These are phyloP conservation scores for Aspergillus ochraceus DNA, from an alignment of 2,329 filamentous ascomycete species.

Conservation along the genomic window DNA sequence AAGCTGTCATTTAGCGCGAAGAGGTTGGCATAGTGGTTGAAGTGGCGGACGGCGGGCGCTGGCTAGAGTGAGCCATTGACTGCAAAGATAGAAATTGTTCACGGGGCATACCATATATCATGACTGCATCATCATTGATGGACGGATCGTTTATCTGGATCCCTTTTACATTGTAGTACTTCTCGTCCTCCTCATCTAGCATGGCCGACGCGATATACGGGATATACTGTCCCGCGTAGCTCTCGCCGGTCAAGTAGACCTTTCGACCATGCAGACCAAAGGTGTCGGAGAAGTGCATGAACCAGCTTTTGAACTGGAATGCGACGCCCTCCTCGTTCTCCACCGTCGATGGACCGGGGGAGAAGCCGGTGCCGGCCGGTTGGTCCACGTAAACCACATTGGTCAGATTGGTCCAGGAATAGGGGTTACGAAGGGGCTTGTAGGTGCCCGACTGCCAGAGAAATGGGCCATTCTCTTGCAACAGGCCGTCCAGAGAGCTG, in stretches of 20 bases:
- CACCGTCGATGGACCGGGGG: constrained; percentile 63
- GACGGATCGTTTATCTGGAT: constrained; percentile 73
- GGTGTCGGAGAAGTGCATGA: constrained; percentile 70
- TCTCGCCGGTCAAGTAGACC: constrained; percentile 73
- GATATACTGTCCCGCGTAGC: constrained; percentile 67
- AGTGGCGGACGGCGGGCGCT: constrained; percentile 42
- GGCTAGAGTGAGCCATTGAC: background rate
- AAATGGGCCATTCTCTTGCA: constrained; percentile 76
- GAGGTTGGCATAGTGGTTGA: constrained; percentile 42
- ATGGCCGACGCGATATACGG: constrained; percentile 74
- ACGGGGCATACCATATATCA: constrained; percentile 44
- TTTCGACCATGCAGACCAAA: constrained; percentile 68
- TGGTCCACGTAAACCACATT: constrained; percentile 65
- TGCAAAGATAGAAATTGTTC: background rate
- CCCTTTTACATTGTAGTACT: constrained; percentile 67
- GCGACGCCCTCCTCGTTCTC: constrained; percentile 68
- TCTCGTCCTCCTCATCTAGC: constrained; percentile 65
- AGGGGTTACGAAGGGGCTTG: constrained; percentile 64
- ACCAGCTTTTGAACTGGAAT: constrained; percentile 73
- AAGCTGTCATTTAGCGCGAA: constrained; percentile 45
- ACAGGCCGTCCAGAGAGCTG: constrained; percentile 62
- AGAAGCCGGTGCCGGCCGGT: constrained; percentile 65
- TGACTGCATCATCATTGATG: constrained; percentile 55
- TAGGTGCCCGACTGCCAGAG: constrained; percentile 68
- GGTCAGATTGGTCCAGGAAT: constrained; percentile 70